Evolutionary conservation across 257 asterid species (phyloP), one percentile per base, ranked within the genome.

Genomic region (Verbena officinalis): DNA sequence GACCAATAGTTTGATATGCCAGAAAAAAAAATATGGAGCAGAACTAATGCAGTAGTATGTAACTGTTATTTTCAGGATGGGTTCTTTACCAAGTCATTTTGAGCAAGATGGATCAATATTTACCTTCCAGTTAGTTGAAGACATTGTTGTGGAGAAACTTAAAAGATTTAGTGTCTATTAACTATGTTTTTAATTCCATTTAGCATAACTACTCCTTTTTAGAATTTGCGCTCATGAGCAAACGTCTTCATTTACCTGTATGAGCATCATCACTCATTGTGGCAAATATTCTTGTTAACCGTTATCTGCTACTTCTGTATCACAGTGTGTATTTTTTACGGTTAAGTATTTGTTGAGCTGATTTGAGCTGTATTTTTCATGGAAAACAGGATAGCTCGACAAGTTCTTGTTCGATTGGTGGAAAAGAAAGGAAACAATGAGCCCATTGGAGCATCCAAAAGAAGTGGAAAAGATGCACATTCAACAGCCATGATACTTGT

Each of bases 401-500:
- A 68, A 72, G 62, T 67, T 52, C 70, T 88, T 70, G 74, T 60
- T 69, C 78, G 33, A 30, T 53, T 58, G 51, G 46, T 53, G 76
- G 78, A 77, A 65, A 72, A 60, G 69, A 75, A 70, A 67, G 79
- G 74, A 70, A 78, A 77, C 9, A 68, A 66, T 65, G 71, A 80
- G 43, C 40, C 83, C 17, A 10, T 23, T 21, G 76, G 77, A 68
- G 70, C 62, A n/a, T 52, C 75, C 66, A 60, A 59, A 67, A 79
- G 70, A 65, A 70, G 67, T 38, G 77, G 54, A 61, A 86, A 76
- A 67, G 79, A 77, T 46, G 78, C 76, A 50, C 85, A 76, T n/a
- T 46, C 80, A 15, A 80, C 90, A 38, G 72, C 80, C 72, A 22
- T 91, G 61, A 73, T 83, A 80, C 81, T 91, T 76, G 98, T 88